phyloP scores from a whole-genome alignment of 2,329 filamentous ascomycete genomes.

The Zymoseptoria pseudotritici region DNA sequence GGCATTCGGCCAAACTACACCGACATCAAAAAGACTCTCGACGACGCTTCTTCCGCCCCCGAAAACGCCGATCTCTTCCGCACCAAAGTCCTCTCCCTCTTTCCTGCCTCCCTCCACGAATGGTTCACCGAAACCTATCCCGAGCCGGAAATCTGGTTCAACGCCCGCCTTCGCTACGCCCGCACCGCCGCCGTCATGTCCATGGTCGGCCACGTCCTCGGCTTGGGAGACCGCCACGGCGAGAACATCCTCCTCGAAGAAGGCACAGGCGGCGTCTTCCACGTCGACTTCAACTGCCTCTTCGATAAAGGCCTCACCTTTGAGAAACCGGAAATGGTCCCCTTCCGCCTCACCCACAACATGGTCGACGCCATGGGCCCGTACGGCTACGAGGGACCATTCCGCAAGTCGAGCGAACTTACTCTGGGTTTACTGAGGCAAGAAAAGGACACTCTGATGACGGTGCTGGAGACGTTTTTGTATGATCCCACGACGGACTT shows the following conservation, averaged over 20 bases:
- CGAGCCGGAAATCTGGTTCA: constrained; percentile 86
- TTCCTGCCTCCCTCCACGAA: constrained; percentile 76
- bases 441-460: constrained; percentile 95
- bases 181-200: constrained; percentile 96
- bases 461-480: constrained; percentile 91
- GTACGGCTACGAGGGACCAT: constrained; percentile 86
- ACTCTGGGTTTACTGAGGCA: constrained; percentile 77
- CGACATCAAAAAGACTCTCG: constrained; percentile 52
- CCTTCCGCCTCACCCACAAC: constrained; percentile 95
- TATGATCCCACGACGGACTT: constrained; percentile 95
- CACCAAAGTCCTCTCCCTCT: constrained; percentile 55
- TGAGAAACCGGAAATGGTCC: constrained; percentile 86
- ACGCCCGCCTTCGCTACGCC: constrained; percentile 79
- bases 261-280: constrained; percentile 85
- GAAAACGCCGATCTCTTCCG: constrained; percentile 66
- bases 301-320: constrained; percentile 98
- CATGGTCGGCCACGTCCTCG: constrained; percentile 95
- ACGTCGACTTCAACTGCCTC: constrained; percentile 98
- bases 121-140: constrained; percentile 97
- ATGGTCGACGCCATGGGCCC: constrained; percentile 97
- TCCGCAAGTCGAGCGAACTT: constrained; percentile 82
- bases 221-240: constrained; percentile 86
- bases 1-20: constrained; percentile 61
- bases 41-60: constrained; percentile 57
- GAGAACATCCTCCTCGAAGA: constrained; percentile 96